These are phyloP conservation scores for Phytophthora pisi DNA, from an alignment of 352 stramenopile genomes.

Conservation along the genomic window DNA sequence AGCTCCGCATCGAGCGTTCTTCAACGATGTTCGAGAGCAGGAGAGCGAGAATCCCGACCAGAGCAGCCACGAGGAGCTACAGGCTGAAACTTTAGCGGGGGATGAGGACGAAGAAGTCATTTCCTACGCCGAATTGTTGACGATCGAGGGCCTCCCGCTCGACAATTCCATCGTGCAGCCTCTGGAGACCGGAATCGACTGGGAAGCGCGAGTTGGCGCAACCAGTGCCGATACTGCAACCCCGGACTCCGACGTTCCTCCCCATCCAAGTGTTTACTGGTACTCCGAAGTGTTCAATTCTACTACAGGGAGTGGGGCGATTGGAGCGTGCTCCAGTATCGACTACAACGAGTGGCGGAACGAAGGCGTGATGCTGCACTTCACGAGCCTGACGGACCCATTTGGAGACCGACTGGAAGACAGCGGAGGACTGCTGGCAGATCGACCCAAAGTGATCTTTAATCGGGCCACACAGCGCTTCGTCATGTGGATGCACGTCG, in stretches of 20 bases:
- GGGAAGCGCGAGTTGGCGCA: constrained; percentile 24
- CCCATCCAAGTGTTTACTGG: constrained; percentile 61
- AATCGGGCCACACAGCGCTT: constrained; percentile 87
- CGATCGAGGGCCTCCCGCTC: constrained; percentile 48
- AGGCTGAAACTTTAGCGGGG: constrained; percentile 15
- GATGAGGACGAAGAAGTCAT: constrained; percentile 55
- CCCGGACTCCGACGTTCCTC: constrained; percentile 10
- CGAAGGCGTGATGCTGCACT: constrained; percentile 95
- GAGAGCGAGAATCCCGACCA: constrained; percentile 53
- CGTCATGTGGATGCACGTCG: constrained; percentile 98
- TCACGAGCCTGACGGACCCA: constrained; percentile 93
- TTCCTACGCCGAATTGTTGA: constrained; percentile 58
- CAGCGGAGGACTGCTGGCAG: constrained; percentile 52
- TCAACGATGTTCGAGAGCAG: constrained; percentile 70
- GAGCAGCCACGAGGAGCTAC: constrained; percentile 43
- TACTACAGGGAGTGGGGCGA: constrained; percentile 50
- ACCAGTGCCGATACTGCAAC: constrained; percentile 22
- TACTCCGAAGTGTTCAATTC: constrained; percentile 72
- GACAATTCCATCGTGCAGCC: constrained; percentile 61
- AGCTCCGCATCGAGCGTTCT: constrained; percentile 76
- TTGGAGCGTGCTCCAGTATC: constrained; percentile 93
- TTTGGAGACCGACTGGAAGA: constrained; percentile 43
- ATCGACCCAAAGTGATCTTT: constrained; percentile 93
- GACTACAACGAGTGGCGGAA: constrained; percentile 94
- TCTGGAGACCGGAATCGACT: constrained; percentile 62